These are phyloP conservation scores for Tolypocladium endophyticum DNA, from an alignment of 2,329 filamentous ascomycete species.

Conservation along the genomic window DNA sequence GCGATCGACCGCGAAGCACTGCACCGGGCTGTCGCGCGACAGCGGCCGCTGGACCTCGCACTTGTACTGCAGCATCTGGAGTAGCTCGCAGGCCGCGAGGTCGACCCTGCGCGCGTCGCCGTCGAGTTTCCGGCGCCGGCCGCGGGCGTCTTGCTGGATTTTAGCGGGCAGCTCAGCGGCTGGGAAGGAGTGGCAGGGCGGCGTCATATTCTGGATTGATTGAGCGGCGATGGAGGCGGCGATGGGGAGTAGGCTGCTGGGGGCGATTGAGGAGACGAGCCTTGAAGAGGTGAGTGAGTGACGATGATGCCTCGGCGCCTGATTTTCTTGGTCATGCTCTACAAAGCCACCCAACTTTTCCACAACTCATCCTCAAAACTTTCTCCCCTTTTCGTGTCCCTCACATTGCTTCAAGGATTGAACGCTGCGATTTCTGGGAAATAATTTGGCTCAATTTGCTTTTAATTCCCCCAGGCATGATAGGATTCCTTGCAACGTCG, in stretches of 20 bases:
- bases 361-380: not conserved
- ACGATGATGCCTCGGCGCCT: constrained; percentile 2
- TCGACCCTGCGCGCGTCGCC: constrained; percentile 30
- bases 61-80: constrained; percentile 50
- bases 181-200: constrained; percentile 45
- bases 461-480: not conserved
- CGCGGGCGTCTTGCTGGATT: constrained; percentile 36
- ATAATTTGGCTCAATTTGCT: too few species aligned
- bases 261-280: constrained; percentile 44
- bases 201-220: constrained; percentile 36
- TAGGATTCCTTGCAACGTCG: not conserved
- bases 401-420: not conserved
- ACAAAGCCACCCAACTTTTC: not conserved
- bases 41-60: constrained; percentile 43
- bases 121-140: constrained; percentile 41
- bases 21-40: constrained; percentile 32
- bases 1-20: constrained; percentile 47
- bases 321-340: not conserved
- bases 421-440: not conserved
- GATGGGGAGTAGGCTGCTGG: constrained; percentile 38
- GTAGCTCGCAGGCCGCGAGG: constrained; percentile 43
- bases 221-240: constrained; percentile 22
- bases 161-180: constrained; percentile 37
- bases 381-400: not conserved
- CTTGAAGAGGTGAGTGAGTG: constrained; percentile 45